Evolutionary conservation across 2,329 filamentous ascomycete genomes (phyloP).

Genomic region (Colletotrichum spaethianum): DNA sequence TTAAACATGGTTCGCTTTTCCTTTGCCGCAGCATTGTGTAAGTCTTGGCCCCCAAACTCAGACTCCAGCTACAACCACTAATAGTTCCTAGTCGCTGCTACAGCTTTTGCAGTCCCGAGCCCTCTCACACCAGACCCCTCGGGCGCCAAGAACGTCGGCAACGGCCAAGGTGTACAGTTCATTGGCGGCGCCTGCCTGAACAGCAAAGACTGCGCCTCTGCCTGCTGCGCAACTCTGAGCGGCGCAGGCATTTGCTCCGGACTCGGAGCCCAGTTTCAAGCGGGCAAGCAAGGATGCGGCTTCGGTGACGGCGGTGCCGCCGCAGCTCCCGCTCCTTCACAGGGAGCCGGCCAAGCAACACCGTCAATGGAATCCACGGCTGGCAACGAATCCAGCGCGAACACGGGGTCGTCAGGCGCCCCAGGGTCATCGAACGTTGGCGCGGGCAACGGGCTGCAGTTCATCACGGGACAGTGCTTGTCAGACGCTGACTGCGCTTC

Average conservation of each 20-base stretch:
- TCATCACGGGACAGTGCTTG: slow-evolving; percentile 52
- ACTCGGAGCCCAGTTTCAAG: slow-evolving; percentile 44
- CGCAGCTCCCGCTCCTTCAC: slow-evolving; percentile 1
- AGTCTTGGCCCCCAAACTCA: background rate
- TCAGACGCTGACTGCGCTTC: slow-evolving; percentile 51
- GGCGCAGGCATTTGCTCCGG: slow-evolving; percentile 49
- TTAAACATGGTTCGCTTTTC: slow-evolving; percentile 40
- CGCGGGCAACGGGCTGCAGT: slow-evolving; percentile 49
- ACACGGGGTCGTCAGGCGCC: background rate
- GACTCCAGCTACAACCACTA: background rate
- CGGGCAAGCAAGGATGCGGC: slow-evolving; percentile 49
- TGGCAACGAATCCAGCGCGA: background rate
- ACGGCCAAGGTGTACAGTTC: slow-evolving; percentile 47
- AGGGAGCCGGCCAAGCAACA: slow-evolving; percentile 8
- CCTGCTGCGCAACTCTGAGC: slow-evolving; percentile 45
- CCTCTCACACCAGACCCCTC: slow-evolving; percentile 47
- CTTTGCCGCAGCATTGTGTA: slow-evolving; percentile 30
- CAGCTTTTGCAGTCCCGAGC: slow-evolving; percentile 40
- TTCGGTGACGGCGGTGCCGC: slow-evolving; percentile 40
- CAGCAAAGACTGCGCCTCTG: slow-evolving; percentile 48
- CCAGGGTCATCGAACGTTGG: slow-evolving; percentile 47
- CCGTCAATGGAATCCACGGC: slow-evolving; percentile 22
- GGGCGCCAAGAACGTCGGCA: slow-evolving; percentile 48
- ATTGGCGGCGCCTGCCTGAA: slow-evolving; percentile 49
- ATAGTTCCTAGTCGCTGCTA: slow-evolving; percentile 39